These are phyloP conservation scores for Penstemon newberryi DNA, from an alignment of 257 asterid species.

Conservation along the genomic window DNA sequence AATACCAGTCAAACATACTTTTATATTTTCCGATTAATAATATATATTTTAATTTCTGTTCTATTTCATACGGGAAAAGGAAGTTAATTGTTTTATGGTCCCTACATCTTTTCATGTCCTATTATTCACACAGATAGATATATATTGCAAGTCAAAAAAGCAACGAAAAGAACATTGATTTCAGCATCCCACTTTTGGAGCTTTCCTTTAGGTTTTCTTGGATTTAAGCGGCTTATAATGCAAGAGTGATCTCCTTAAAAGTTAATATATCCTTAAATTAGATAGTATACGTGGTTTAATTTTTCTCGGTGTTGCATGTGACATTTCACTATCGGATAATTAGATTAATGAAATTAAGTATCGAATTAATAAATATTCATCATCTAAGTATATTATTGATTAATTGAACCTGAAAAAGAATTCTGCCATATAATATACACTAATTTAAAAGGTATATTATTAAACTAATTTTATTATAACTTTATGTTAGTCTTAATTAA, in stretches of 20 bases:
- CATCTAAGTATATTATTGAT: too few species aligned
- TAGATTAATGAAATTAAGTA: too few species aligned
- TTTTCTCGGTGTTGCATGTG: too few species aligned
- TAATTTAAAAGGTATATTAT: too few species aligned
- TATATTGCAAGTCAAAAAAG: slow-evolving; percentile 43
- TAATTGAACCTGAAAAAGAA: too few species aligned
- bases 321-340: too few species aligned
- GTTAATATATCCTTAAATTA: too few species aligned
- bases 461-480: neutral
- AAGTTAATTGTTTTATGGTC: slow-evolving; percentile 36
- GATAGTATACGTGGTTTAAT: too few species aligned
- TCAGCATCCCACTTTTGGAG: slow-evolving; percentile 33
- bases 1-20: slow-evolving; percentile 3
- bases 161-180: slow-evolving; percentile 43
- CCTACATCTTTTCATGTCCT: slow-evolving; percentile 59
- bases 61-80: slow-evolving; percentile 14
- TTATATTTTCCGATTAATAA: neutral
- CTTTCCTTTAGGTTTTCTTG: slow-evolving; percentile 11
- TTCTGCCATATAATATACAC: neutral
- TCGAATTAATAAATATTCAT: too few species aligned
- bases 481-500: too few species aligned
- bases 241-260: too few species aligned
- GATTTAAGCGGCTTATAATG: neutral
- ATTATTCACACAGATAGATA: slow-evolving; percentile 38
- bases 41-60: neutral